Evolutionary conservation across 768 basidiomycete species (phyloP).

Genomic region (Trametopsis cervina): DNA sequence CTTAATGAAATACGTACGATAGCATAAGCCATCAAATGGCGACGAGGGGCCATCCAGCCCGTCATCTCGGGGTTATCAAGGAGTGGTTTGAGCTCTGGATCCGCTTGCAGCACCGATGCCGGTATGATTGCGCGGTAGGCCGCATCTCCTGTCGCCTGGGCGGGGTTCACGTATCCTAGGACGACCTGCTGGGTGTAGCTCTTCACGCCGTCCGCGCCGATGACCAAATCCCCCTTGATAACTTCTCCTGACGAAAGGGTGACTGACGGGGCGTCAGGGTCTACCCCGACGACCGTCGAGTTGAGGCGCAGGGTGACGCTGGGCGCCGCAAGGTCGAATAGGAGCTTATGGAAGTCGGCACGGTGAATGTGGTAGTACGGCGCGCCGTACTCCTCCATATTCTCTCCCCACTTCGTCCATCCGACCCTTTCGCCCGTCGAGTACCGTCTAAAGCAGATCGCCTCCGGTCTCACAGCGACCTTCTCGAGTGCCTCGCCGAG

Average conservation of each 20-base stretch:
- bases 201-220: conserved; percentile 39
- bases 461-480: conserved; percentile 30
- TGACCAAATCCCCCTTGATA: conserved; percentile 28
- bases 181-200: conserved; percentile 44
- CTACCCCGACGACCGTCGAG: conserved; percentile 25
- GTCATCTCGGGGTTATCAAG: conserved; percentile 48
- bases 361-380: conserved; percentile 38
- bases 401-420: conserved; percentile 28
- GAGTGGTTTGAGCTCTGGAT: conserved; percentile 44
- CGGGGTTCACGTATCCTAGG: conserved; percentile 37
- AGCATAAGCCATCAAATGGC: conserved; percentile 39
- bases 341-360: conserved; percentile 35
- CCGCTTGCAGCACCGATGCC: conserved; percentile 35
- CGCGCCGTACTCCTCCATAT: conserved; percentile 28
- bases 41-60: conserved; percentile 50
- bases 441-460: conserved; percentile 32
- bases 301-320: conserved; percentile 27
- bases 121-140: conserved; percentile 53
- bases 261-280: conserved; percentile 27
- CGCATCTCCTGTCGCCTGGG: conserved; percentile 50
- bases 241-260: conserved; percentile 31
- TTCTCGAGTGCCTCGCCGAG: conserved; percentile 24
- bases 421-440: conserved; percentile 31
- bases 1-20: conserved; percentile 37
- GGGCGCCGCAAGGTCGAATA: conserved; percentile 29